Evolutionary conservation across 2,329 filamentous ascomycete genomes (phyloP).

Genomic region (Ramularia endophylla): DNA sequence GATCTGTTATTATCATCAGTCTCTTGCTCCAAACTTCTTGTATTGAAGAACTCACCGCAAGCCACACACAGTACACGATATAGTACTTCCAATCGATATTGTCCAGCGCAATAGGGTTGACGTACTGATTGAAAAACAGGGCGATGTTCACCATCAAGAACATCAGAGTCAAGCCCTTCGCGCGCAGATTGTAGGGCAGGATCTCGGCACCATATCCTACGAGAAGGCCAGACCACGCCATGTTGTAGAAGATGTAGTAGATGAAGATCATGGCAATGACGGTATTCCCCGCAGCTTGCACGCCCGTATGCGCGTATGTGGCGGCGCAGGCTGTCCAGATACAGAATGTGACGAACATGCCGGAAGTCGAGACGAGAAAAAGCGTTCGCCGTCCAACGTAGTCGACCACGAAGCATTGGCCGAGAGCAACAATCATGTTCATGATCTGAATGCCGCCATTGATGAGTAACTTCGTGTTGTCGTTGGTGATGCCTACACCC

Average conservation of each 20-base stretch:
- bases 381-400: conserved; percentile 30
- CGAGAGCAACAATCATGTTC: conserved; percentile 52
- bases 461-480: conserved; percentile 36
- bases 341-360: conserved; percentile 37
- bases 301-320: conserved; percentile 20
- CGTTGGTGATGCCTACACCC: conserved; percentile 31
- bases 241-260: conserved; percentile 33
- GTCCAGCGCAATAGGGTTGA: conserved; percentile 28
- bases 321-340: conserved; percentile 35
- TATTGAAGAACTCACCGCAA: conserved; percentile 13
- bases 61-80: conserved; percentile 29
- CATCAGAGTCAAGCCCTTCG: conserved; percentile 41
- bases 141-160: conserved; percentile 41
- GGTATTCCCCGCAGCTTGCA: conserved; percentile 23
- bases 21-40: not conserved
- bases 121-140: conserved; percentile 39
- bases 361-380: conserved; percentile 33
- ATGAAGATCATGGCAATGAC: conserved; percentile 32
- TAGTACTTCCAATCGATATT: conserved; percentile 27
- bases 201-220: conserved; percentile 44
- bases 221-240: conserved; percentile 39
- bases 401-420: conserved; percentile 32
- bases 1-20: not conserved
- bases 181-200: conserved; percentile 42
- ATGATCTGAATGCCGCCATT: conserved; percentile 54